Base-by-base conservation (phyloP, 1,284 basidiomycete species). In the Limonomyces culmigenus region DNA sequence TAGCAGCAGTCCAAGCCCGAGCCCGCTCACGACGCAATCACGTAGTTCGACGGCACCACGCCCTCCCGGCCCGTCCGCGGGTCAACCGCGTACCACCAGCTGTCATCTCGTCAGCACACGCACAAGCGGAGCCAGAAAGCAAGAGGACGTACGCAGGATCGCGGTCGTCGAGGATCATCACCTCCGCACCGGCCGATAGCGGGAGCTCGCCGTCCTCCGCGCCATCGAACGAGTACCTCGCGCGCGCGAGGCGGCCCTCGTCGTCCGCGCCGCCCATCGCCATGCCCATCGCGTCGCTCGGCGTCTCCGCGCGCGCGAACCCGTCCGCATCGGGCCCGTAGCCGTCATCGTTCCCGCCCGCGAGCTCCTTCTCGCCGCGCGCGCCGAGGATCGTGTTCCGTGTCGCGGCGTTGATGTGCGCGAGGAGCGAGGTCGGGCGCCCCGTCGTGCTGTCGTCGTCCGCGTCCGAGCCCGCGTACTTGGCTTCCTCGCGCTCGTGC, bases 1-100 rank as follows among this genome's bases (percentile, higher is more conserved):
- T 49, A 47, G 47, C 46, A 42, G 39, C 37, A 36, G 41, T 33
- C 38, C 51, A 36, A 33, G 33, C 34, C 15, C 33, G 43, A 32
- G 39, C 32, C 34, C 17, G 21, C 19, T 38, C 12, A 34, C 32
- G 41, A 46, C 40, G 38, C 19, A 36, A 47, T 43, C 65, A 84
- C 63, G 64, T 89, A 92, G 41, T 86, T 76, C 35, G 85, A 81
- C 4, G 87, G 87, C 36, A 92, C 81, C 17, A 91, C 81, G 19
- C 87, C 87, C 58, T 91, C 85, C 36, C 63, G 67, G 13, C 85
- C 81, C 35, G 76, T 76, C 37, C 67, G 68, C 16, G 72, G 60
- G 51, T 91, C 83, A 32, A 84, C 70, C 38, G 80, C 84, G 49
- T 84, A 91, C 87, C 87, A 92, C 87, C 88, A 92, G 37, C 87